Evolutionary conservation across 345 rosid species (phyloP).

Genomic region (Bruguiera sexangula): DNA sequence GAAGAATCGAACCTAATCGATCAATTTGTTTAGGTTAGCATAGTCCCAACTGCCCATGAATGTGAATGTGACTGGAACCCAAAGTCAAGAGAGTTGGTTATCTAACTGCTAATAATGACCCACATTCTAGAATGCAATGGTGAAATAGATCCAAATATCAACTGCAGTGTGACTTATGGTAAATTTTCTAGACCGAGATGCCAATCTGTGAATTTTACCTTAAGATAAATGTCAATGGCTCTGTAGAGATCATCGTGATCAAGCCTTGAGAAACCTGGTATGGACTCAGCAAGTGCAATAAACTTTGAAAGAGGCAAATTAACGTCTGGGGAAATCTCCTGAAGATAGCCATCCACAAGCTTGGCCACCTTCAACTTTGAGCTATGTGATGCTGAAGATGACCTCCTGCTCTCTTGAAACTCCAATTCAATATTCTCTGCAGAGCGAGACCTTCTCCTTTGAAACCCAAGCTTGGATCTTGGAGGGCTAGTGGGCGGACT

Average conservation of each 20-base stretch:
- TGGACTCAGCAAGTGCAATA: conserved; percentile 64
- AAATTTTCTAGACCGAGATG: conserved; percentile 5
- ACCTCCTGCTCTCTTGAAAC: conserved; percentile 86
- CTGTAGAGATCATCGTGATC: conserved; percentile 92
- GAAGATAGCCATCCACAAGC: conserved; percentile 85
- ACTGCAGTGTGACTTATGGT: conserved; percentile 5
- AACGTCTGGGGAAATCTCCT: conserved; percentile 69
- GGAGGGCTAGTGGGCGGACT: conserved; percentile 95
- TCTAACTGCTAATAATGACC: conserved; percentile 36
- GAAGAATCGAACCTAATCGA: background rate
- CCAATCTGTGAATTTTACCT: conserved; percentile 45
- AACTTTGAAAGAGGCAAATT: conserved; percentile 82
- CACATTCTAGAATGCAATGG: conserved; percentile 26
- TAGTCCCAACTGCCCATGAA: conserved; percentile 28
- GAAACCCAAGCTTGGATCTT: conserved; percentile 62
- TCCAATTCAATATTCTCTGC: conserved; percentile 80
- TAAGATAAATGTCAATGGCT: conserved; percentile 95
- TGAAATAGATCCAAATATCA: conserved; percentile 21
- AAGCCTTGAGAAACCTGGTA: conserved; percentile 78
- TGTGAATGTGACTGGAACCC: conserved; percentile 15
- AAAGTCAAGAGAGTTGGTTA: conserved; percentile 57
- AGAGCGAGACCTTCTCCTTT: conserved; percentile 90
- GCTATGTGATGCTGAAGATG: conserved; percentile 95
- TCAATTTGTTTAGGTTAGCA: conserved; percentile 31
- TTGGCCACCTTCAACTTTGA: conserved; percentile 93